Conservation (phyloP, 2,329 filamentous ascomycete genomes). For the Aspergillus terreus region DNA sequence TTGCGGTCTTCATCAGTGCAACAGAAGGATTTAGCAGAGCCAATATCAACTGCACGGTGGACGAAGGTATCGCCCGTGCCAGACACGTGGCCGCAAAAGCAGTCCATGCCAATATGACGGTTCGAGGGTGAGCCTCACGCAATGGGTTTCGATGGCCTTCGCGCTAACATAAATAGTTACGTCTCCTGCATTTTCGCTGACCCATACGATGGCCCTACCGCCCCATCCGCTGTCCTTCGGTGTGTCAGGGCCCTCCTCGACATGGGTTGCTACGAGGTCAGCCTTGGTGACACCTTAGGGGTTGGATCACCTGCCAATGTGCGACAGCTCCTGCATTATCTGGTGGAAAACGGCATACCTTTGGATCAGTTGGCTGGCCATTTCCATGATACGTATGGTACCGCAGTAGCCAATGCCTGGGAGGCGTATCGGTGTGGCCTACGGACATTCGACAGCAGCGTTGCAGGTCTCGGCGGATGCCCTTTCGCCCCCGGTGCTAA, state of each 20-base stretch:
- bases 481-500: slow-evolving; percentile 83
- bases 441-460: slow-evolving; percentile 73
- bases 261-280: slow-evolving; percentile 87
- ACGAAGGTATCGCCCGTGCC: slow-evolving; percentile 34
- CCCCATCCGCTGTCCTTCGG: slow-evolving; percentile 48
- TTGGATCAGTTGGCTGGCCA: slow-evolving; percentile 73
- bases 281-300: slow-evolving; percentile 84
- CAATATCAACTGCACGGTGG: slow-evolving; percentile 41
- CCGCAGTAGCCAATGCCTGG: slow-evolving; percentile 77
- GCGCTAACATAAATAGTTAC: slow-evolving; percentile 16
- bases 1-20: slow-evolving; percentile 42
- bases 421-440: slow-evolving; percentile 75
- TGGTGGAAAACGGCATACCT: slow-evolving; percentile 53
- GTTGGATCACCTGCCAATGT: slow-evolving; percentile 63
- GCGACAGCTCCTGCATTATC: slow-evolving; percentile 27
- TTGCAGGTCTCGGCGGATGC: slow-evolving; percentile 78
- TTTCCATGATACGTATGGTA: slow-evolving; percentile 85
- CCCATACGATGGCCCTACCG: slow-evolving; percentile 52
- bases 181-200: slow-evolving; percentile 43
- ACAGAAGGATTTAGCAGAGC: slow-evolving; percentile 42
- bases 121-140: slow-evolving; percentile 28
- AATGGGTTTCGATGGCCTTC: too few relatives aligned
- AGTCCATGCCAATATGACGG: slow-evolving; percentile 21
- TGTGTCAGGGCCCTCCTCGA: slow-evolving; percentile 63
- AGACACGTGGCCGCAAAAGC: slow-evolving; percentile 29